Percentiles rank a stretch among this genome's conserved stretches.
These are phyloP conservation scores for Candida nemodendra DNA, from an alignment of 805 yeast species.

Conservation along the genomic window DNA sequence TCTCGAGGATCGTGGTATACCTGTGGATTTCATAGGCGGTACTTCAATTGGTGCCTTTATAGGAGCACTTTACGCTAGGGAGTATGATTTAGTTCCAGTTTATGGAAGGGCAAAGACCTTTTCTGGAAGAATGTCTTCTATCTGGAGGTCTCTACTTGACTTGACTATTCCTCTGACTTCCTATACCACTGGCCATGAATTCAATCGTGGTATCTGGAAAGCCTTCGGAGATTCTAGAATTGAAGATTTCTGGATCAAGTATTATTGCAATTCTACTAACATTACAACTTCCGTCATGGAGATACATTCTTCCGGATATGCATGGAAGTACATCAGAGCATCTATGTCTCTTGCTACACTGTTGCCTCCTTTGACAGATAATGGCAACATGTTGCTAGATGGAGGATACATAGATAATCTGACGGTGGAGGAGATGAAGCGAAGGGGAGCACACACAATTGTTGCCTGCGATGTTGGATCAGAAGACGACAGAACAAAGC, in stretches of 20 bases:
- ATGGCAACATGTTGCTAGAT: constrained; percentile 90
- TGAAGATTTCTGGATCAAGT: constrained; percentile 94
- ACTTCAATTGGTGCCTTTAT: constrained; percentile 95
- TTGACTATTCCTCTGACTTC: constrained; percentile 92
- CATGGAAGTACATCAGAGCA: constrained; percentile 94
- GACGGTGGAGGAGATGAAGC: constrained; percentile 90
- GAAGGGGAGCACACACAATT: constrained; percentile 79
- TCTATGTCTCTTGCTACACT: constrained; percentile 96
- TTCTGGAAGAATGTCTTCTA: constrained; percentile 73
- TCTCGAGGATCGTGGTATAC: constrained; percentile 87
- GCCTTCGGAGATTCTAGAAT: constrained; percentile 87
- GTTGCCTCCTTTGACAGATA: constrained; percentile 82
- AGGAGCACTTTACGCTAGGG: constrained; percentile 92
- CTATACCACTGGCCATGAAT: constrained; percentile 95
- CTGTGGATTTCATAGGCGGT: constrained; percentile 92
- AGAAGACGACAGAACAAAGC: constrained; percentile 84
- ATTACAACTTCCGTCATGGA: constrained; percentile 96
- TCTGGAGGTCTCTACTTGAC: constrained; percentile 84
- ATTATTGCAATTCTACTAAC: constrained; percentile 88
- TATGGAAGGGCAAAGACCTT: constrained; percentile 88
- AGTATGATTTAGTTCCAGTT: constrained; percentile 85
- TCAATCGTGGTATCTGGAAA: constrained; percentile 97
- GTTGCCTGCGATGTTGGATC: constrained; percentile 97
- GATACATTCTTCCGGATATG: constrained; percentile 85
- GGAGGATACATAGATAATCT: constrained; percentile 96